Evolutionary conservation across 768 basidiomycete species (phyloP).

Genomic region (Pulveroboletus sp.): DNA sequence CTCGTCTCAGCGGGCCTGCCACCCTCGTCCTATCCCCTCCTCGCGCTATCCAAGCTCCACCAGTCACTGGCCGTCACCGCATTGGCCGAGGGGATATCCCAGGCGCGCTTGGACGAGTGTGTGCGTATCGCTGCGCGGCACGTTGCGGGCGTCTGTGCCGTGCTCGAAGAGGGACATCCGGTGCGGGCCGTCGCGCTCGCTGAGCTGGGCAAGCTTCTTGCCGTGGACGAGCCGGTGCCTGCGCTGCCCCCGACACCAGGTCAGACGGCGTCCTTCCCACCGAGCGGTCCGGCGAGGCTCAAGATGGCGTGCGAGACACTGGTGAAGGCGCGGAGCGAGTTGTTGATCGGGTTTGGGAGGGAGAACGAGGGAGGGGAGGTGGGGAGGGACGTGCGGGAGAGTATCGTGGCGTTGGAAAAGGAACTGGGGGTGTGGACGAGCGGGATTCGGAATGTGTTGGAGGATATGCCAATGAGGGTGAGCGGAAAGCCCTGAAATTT

Average conservation of each 20-base stretch:
- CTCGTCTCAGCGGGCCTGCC: constrained; percentile 57
- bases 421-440: constrained; percentile 71
- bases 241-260: constrained; percentile 11
- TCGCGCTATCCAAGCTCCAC: constrained; percentile 70
- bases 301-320: constrained; percentile 65
- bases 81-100: constrained; percentile 39
- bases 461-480: constrained; percentile 33
- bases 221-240: constrained; percentile 69
- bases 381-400: constrained; percentile 59
- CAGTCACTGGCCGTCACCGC: constrained; percentile 61
- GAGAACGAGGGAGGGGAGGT: constrained; percentile 70
- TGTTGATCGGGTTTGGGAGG: constrained; percentile 70
- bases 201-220: constrained; percentile 79
- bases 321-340: constrained; percentile 55
- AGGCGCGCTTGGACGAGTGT: constrained; percentile 58
- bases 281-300: constrained; percentile 62
- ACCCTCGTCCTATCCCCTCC: constrained; percentile 72
- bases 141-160: constrained; percentile 47
- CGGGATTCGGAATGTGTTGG: constrained; percentile 55
- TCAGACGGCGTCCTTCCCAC: constrained; percentile 47
- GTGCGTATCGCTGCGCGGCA: constrained; percentile 57
- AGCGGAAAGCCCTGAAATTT: background rate
- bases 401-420: constrained; percentile 60
- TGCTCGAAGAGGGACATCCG: constrained; percentile 71
- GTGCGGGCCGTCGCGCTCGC: constrained; percentile 70